Base-by-base conservation (phyloP, 2,329 filamentous ascomycete genomes). In the Huntiella omanensis region DNA sequence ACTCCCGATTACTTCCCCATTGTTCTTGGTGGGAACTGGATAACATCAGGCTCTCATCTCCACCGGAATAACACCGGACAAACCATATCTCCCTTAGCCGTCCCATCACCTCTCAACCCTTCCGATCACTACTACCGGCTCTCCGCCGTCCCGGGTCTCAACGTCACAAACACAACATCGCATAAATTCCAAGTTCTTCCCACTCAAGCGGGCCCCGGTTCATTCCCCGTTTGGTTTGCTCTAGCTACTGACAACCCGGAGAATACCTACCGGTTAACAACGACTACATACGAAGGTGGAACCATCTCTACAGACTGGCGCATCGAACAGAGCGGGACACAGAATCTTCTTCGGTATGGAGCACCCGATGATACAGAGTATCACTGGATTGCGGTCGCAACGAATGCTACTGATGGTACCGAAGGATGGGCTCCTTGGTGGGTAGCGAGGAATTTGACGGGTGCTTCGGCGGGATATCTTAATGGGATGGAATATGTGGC, bases 361-460 rank as follows among this genome's bases (percentile, higher is more conserved):
- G 22, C 22, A 28, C 13, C 32, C 13, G 43, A 49, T 36, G 15
- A 28, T n/a, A 41, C 40, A 4, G 33, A 19, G 13, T 15, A 37
- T 4, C 41, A 40, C 38, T 49, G 48, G 48, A 47, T 49, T 6
- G 48, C 48, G 4, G 48, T 49, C n/a, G 43, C 43, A 40, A 49
- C 40, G 33, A 49, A 49, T 17, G 47, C 48, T 5, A 47, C 44
- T 16, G 33, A 49, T 33, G 48, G 48, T 17, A 46, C 35, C 13
- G 34, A 41, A n/a, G 48, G 40, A 28, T 49, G 48, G 48, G 48
- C 40, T 16, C 48, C 48, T 40, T 49, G 48, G 48, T 49, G 48
- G 48, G 48, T 49, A 5, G 39, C 36, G 8, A 6, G 22, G 22
- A 28, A 28, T 28, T 40, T 40, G 15, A 44, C 17, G 2, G 44